Base-by-base conservation (phyloP, 2,329 filamentous ascomycete species). In the Lecanosticta acicola region DNA sequence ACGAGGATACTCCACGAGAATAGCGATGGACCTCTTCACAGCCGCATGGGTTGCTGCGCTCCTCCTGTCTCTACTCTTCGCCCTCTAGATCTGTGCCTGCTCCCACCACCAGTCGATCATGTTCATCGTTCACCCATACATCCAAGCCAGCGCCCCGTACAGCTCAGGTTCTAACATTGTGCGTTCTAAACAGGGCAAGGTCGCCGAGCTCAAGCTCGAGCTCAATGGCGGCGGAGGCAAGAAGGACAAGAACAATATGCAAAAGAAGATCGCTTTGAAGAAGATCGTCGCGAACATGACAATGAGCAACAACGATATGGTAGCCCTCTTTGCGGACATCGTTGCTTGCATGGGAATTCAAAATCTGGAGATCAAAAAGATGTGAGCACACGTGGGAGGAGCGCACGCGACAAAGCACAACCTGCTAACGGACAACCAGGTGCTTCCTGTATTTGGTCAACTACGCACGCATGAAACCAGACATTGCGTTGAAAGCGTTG, bases 271-370 rank as follows among this genome's bases (percentile, higher is more conserved):
- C 64, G 90, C 93, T 9, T 78, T 98, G 53, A 98, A 98, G 79
- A 96, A 96, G 78, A 97, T 98, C 59, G 93, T 98, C 60, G 93
- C 93, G 66, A 98, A 98, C 67, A 98, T 98, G 93, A 98, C 93
- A 55, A 98, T 98, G 93, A 97, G 91, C 79, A 98, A 98, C 72
- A 98, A 97, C 65, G 93, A 98, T 69, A 98, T 98, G 93, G 85
- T 97, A 45, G 89, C 88, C 32, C 75, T 98, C 42, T 98, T 98
- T 60, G 89, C 91, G 14, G 93, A 98, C 65, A 85, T 98, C 49
- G 87, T 98, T 59, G 83, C 77, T 53, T 97, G 91, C 75, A 98
- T 98, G 93, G 82, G 87, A 59, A 87, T 98, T 52, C 85, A 84
- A 42, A 94, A 86, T 61, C 73, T 98, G 66, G 93, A 98, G 71